A percentile compares a stretch with the other conserved stretches of the same genome.
Conservation (phyloP, 495 filamentous ascomycete genomes). For the Penicillium taxi region DNA sequence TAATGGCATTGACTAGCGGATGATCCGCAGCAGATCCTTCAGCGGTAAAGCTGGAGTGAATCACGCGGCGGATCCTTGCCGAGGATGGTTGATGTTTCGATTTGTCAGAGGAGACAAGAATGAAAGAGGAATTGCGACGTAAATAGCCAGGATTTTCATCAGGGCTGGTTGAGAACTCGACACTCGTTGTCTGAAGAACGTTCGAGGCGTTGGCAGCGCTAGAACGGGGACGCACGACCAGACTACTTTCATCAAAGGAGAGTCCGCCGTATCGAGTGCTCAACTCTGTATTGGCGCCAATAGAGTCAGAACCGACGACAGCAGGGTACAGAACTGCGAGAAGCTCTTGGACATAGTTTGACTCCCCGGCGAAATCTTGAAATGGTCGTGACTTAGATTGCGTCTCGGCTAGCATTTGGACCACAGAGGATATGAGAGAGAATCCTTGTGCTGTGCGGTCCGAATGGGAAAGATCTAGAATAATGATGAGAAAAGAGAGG, state of each 20-base stretch:
- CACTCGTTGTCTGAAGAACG: constrained; percentile 62
- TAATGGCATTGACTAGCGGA: constrained; percentile 61
- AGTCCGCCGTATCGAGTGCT: constrained; percentile 68
- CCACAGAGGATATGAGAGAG: constrained; percentile 58
- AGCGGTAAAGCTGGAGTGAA: constrained; percentile 31
- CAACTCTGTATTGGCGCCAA: constrained; percentile 75
- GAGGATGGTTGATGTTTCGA: constrained; percentile 46
- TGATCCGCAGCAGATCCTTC: constrained; percentile 50
- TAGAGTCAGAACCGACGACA: constrained; percentile 72
- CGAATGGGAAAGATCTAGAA: constrained; percentile 8
- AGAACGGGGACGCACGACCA: constrained; percentile 68
- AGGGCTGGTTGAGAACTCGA: constrained; percentile 43
- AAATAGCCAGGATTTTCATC: constrained; percentile 47
- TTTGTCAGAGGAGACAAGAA: constrained; percentile 69
- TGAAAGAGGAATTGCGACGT: constrained; percentile 78
- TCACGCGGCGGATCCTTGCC: constrained; percentile 54
- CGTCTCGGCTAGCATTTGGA: constrained; percentile 70
- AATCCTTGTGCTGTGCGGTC: constrained; percentile 13
- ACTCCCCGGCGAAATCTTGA: constrained; percentile 68
- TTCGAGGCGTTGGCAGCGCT: constrained; percentile 37
- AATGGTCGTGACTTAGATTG: constrained; percentile 66
- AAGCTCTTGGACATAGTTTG: constrained; percentile 70
- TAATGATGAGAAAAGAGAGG: neutral
- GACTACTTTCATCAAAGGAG: constrained; percentile 78
- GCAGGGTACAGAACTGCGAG: constrained; percentile 75